Conservation (phyloP, 2,329 filamentous ascomycete genomes). For the Ceratocystis papillata region DNA sequence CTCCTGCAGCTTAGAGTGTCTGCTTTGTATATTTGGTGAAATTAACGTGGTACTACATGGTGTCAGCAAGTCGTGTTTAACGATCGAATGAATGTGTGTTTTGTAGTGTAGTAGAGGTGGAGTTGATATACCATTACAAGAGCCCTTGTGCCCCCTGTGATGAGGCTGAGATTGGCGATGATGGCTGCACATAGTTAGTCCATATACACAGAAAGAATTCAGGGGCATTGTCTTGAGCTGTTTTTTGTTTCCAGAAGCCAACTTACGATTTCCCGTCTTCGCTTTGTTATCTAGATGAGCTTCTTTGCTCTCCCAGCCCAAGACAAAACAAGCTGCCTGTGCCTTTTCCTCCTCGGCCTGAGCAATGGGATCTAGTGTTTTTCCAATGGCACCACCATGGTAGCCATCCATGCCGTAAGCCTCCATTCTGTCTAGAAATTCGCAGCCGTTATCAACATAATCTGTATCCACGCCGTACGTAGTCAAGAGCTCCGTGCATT, state of each 20-base stretch:
- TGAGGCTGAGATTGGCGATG: constrained; percentile 31
- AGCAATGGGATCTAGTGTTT: constrained; percentile 30
- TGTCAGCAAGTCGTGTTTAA: neutral
- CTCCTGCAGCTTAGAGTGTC: neutral
- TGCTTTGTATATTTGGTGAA: constrained; percentile 23
- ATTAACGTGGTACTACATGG: constrained; percentile 29
- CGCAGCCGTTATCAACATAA: constrained; percentile 24
- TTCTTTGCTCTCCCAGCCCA: constrained; percentile 36
- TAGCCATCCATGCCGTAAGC: constrained; percentile 29
- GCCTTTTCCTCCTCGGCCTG: constrained; percentile 29
- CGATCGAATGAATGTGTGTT: neutral
- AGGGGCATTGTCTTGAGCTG: neutral
- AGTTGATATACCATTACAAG: constrained; percentile 30
- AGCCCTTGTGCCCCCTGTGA: constrained; percentile 29
- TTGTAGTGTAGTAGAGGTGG: neutral
- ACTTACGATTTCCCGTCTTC: constrained; percentile 27
- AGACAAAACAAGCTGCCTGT: constrained; percentile 30
- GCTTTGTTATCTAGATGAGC: constrained; percentile 31
- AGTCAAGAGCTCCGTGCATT: constrained; percentile 34
- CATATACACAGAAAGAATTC: neutral
- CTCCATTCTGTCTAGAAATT: constrained; percentile 31
- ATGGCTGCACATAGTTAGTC: constrained; percentile 29
- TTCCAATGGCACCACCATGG: constrained; percentile 31
- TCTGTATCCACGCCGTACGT: constrained; percentile 30
- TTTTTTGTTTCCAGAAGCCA: neutral